Percentiles rank a stretch among this genome's conserved stretches.
These are phyloP conservation scores for Chytriomyces hyalinus DNA, from an alignment of 192 early-diverging fungal species.

Conservation along the genomic window DNA sequence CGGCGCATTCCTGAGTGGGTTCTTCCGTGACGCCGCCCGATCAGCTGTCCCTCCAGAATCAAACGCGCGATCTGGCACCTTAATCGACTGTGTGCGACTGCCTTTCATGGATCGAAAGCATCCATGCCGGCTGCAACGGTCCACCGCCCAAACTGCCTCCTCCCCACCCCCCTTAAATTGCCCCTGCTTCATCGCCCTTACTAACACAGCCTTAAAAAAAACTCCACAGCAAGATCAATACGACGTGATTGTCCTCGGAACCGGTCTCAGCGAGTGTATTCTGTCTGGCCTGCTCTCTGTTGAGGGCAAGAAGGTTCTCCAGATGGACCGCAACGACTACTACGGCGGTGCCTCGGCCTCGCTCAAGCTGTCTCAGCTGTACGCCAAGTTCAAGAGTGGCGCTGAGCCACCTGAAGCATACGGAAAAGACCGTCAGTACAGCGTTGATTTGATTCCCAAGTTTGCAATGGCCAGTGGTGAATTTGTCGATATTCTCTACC, in stretches of 20 bases:
- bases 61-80: conserved; percentile 37
- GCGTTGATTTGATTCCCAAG: conserved; percentile 98
- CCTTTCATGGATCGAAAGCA: conserved; percentile 57
- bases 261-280: conserved; percentile 56
- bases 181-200: too few species aligned
- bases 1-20: too few species aligned
- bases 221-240: conserved; percentile 22
- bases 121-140: conserved; percentile 66
- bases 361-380: conserved; percentile 83
- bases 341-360: conserved; percentile 91
- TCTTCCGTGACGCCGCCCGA: neutral
- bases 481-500: conserved; percentile 93
- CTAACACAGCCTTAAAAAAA: neutral
- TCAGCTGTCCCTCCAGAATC: neutral
- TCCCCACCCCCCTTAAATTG: too few species aligned
- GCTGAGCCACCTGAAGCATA: conserved; percentile 53
- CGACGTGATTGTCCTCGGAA: conserved; percentile 51
- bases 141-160: conserved; percentile 11
- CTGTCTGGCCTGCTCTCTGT: conserved; percentile 53
- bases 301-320: conserved; percentile 48
- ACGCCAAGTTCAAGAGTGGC: conserved; percentile 36
- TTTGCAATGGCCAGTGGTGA: conserved; percentile 99
- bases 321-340: conserved; percentile 56
- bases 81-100: conserved; percentile 66
- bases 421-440: conserved; percentile 82